Base-by-base conservation (phyloP, 768 basidiomycete genomes). In the Erythrobasidium yunnanense region DNA sequence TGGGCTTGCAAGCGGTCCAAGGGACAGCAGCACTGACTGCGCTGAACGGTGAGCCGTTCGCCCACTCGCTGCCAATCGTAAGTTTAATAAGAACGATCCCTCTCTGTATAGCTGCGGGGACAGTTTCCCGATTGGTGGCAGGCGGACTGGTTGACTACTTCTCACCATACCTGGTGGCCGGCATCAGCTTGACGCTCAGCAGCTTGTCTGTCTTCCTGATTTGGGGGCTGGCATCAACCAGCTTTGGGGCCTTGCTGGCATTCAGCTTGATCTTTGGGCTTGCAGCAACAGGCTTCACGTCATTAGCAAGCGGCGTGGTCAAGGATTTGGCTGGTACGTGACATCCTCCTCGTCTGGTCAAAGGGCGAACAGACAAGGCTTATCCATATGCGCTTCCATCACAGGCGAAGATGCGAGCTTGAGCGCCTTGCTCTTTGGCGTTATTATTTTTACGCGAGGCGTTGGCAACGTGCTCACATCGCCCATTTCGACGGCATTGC, bases 261-360 rank as follows among this genome's bases (percentile, higher is more conserved):
- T 55, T 55, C 54, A 55, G 54, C 32, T 23, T 38, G 4, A 38
- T 55, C 2, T 55, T 55, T 20, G 54, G 54, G 32, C 32, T 55
- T 18, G 23, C 32, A 15, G 54, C 54, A 25, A 55, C 54, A 2
- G 54, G 54, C 8, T 55, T 55, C n/a, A 55, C 54, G 23, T 55
- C 54, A 6, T 20, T 55, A 55, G 54, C 54, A 13, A 55, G 54
- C 22, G 54, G 54, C 3, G 54, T 55, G 33, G 42, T 55, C n/a
- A 55, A 55, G 42, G 54, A 55, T 34, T 38, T 55, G 5, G 54
- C 54, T 15, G 54, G 54, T 55, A 55, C 42, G 51, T 55, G 20
- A 34, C 29, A 7, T 55, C 29, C 42, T 20, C 42, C 22, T 45
- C 15, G 15, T 20, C 42, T 45, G 15, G 15, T 45, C 42, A 15